Base-by-base conservation (phyloP, 148 eudicot species). In the Salicornia ramosissima region DNA sequence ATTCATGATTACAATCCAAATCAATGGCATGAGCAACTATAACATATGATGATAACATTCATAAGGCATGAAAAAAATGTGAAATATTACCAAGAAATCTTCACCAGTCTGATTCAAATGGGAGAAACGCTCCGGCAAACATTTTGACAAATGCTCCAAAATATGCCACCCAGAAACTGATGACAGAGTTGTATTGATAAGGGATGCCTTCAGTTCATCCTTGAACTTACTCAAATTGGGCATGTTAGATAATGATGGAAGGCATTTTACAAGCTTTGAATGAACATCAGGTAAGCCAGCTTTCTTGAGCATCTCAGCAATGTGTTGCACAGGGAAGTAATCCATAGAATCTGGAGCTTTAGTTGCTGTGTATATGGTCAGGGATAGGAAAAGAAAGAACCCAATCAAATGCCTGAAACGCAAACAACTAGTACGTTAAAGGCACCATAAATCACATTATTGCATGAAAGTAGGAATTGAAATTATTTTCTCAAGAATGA, bases 381-480 rank as follows among this genome's bases (percentile, higher is more conserved):
- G 78, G 74, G 79, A 36, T 16, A 92, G 88, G 84, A 92, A 92
- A 58, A 92, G 85, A 76, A 92, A 82, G 86, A 92, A 92, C 49
- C 97, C 97, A 64, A 92, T 86, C 87, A 92, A 81, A 84, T 92
- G 97, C 86, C 97, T 92, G 96, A 79, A 80, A 75, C 43, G 54
- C 73, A 36, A 21, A 2, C 22, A n/a, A 26, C 19, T 56, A 28
- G 71, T 65, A 31, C 61, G 71, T 58, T 39, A 49, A 18, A 51
- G 26, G 15, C 33, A 59, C 19, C 28, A 49, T n/a, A 72, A 28
- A 34, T n/a, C n/a, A n/a, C n/a, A n/a, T n/a, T n/a, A n/a, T n/a
- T n/a, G n/a, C n/a, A n/a, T n/a, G n/a, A n/a, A n/a, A n/a, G n/a
- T n/a, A n/a, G n/a, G n/a, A n/a, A n/a, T n/a, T n/a, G n/a, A n/a